These are phyloP conservation scores for Boletellus deceptivus DNA, from an alignment of 1,284 basidiomycete genomes.

Conservation along the genomic window DNA sequence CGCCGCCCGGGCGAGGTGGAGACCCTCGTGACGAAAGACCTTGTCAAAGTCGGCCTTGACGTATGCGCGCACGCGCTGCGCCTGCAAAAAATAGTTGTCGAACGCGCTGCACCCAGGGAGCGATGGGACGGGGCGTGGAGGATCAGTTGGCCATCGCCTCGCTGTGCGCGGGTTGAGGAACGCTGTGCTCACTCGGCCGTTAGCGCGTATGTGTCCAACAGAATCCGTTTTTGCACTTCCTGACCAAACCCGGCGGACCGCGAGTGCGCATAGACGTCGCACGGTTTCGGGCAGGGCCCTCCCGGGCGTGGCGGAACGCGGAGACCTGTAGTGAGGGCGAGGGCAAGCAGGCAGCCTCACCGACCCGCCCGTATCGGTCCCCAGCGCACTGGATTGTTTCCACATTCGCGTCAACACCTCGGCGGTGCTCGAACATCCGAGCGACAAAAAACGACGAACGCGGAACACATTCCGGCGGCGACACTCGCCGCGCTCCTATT, in stretches of 20 bases:
- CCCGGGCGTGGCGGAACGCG: conserved; percentile 45
- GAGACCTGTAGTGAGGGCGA: conserved; percentile 40
- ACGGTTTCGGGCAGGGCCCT: conserved; percentile 44
- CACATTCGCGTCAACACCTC: conserved; percentile 15
- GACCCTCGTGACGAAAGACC: conserved; percentile 61
- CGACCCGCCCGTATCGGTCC: conserved; percentile 96
- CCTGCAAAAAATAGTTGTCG: conserved; percentile 95
- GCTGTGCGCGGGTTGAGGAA: not conserved
- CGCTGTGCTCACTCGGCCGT: conserved; percentile 76
- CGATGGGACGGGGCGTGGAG: not conserved
- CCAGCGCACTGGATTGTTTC: conserved; percentile 59
- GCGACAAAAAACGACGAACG: conserved; percentile 49
- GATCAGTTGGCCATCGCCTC: not conserved
- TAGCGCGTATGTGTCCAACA: conserved; percentile 92
- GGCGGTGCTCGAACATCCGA: not conserved
- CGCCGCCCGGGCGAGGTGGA: conserved; percentile 38
- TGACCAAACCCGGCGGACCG: conserved; percentile 73
- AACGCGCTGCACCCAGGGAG: conserved; percentile 62
- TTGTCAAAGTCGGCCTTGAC: conserved; percentile 75
- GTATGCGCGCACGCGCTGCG: conserved; percentile 73
- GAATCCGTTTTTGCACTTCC: conserved; percentile 85
- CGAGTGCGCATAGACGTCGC: conserved; percentile 55
- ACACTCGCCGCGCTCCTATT: conserved; percentile 85
- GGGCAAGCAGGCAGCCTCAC: conserved; percentile 72
- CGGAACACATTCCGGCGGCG: conserved; percentile 73